These are phyloP conservation scores for Quercus parvula DNA, from an alignment of 306 rosid genomes.

Conservation along the genomic window DNA sequence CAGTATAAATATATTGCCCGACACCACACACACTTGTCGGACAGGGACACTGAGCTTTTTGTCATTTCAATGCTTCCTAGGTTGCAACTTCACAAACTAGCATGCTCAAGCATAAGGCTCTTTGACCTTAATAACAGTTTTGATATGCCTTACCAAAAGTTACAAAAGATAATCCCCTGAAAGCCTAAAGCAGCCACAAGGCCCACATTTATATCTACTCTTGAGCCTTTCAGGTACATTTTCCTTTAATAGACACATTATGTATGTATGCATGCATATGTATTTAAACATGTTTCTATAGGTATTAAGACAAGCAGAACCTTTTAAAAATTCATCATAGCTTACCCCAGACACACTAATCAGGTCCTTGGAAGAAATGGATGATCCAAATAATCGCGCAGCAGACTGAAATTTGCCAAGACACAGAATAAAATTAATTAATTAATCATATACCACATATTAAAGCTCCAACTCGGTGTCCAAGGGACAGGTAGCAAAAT, in stretches of 20 bases:
- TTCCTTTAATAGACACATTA: too few species aligned
- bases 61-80: too few species aligned
- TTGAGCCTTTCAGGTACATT: too few species aligned
- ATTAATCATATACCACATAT: neutral
- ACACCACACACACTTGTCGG: too few species aligned
- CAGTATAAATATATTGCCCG: too few species aligned
- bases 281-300: too few species aligned
- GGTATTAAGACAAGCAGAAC: neutral
- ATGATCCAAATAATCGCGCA: conserved; percentile 89
- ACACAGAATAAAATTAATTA: neutral
- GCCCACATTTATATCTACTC: neutral
- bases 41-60: too few species aligned
- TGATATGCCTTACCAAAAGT: neutral
- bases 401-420: conserved; percentile 65
- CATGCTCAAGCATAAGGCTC: neutral
- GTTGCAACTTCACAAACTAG: conserved; percentile 1
- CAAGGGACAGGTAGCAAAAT: neutral
- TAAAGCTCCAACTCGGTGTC: neutral
- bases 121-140: neutral
- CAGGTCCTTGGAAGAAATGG: conserved; percentile 72
- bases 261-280: neutral
- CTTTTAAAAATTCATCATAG: conserved; percentile 3
- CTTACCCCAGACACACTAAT: conserved; percentile 90
- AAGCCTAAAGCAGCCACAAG: neutral
- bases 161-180: neutral